Evolutionary conservation across 768 basidiomycete species (phyloP), one percentile per base, ranked within the genome.

Genomic region (Cyclocybe aegerita): DNA sequence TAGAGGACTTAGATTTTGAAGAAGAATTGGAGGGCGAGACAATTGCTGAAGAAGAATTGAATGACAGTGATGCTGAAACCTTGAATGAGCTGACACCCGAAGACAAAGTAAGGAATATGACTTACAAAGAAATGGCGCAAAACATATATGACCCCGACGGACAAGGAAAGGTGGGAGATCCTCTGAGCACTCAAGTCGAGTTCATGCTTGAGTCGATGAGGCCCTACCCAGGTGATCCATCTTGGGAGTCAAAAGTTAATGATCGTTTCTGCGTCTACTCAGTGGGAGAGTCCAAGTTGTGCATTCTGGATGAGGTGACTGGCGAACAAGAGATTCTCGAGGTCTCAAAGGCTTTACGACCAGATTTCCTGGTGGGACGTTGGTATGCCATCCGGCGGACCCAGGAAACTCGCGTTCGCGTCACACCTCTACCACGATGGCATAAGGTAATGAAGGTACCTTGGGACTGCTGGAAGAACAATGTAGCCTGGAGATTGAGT

Each of bases 371-470:
- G 1, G 16, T 47, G 8, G 51, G 51, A 17, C 51, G 46, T 0
- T 52, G 51, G 51, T 52, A 52, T 37, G 51, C 51, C 1, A 52
- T 48, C 6, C 34, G 37, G 17, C 4, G 51, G 5, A 42, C 45
- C 2, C 38, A 47, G 23, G 7, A 23, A 2, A 33, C 39, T 17
- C 1, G 29, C 4, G 34, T 48, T 6, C 30, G 16, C 10, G 12
- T 52, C 3, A 46, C 46, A n/a, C 51, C 39, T 5, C 35, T 14
- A 12, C 41, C 16, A 36, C 46, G 51, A 9, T 52, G 51, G 51
- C 31, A 37, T 15, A n/a, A 15, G 16, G 11, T 15, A 11, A 35
- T 5, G 33, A n/a, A n/a, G 4, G n/a, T 4, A 46, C 10, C 12
- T 46, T 7, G 9, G 15, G 44, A 35, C 15, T 11, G 23, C 31